Evolutionary conservation across 2,329 filamentous ascomycete species (phyloP).

Genomic region (Aspergillus latus): DNA sequence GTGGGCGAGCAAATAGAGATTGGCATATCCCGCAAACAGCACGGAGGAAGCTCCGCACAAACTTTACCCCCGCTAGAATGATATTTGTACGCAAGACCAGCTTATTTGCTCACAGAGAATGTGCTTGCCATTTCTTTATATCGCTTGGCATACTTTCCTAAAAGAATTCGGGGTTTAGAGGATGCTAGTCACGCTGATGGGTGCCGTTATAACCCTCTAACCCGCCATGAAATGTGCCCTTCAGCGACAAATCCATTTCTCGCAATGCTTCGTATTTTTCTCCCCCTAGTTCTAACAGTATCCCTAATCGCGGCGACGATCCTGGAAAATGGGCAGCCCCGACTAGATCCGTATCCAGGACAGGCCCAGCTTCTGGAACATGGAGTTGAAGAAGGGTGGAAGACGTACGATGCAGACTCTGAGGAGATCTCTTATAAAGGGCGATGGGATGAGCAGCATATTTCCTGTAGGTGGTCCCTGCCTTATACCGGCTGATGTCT

Average conservation of each 20-base stretch:
- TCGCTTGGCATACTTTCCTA: background rate
- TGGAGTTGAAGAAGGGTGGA: constrained; percentile 37
- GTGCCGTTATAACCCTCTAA: background rate
- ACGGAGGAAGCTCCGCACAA: background rate
- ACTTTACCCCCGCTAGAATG: background rate
- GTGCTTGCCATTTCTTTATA: no score
- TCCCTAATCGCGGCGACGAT: constrained; percentile 35
- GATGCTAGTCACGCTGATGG: background rate
- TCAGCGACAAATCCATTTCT: background rate
- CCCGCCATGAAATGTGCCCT: background rate
- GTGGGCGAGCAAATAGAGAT: no score
- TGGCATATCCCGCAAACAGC: background rate
- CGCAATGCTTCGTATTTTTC: background rate
- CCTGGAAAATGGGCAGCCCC: constrained; percentile 45
- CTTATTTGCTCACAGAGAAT: background rate
- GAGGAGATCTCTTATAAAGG: constrained; percentile 62
- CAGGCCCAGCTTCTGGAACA: constrained; percentile 31
- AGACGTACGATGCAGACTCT: constrained; percentile 52
- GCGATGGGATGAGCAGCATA: constrained; percentile 60
- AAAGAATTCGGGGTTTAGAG: background rate
- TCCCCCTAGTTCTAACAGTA: background rate
- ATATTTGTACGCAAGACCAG: no score
- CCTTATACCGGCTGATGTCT: background rate
- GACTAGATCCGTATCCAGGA: constrained; percentile 40
- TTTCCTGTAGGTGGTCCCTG: constrained; percentile 47